phyloP scores from a whole-genome alignment of 164 flowering plant genomes.

The Platanus orientalis region DNA sequence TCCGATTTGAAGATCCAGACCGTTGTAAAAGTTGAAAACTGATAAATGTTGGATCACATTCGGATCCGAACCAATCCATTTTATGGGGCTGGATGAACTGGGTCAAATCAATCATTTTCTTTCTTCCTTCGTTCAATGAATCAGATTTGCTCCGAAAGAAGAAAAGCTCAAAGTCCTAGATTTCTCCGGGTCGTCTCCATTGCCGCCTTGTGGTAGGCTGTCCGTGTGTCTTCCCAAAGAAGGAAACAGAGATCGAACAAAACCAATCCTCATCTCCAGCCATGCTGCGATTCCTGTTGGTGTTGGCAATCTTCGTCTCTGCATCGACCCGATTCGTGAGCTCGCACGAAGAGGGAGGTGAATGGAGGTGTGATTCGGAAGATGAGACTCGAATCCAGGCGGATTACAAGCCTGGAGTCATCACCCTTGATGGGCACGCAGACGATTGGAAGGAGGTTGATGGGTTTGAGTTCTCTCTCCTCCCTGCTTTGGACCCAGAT shows the following conservation, averaged over 20 bases:
- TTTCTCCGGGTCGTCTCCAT: too few species aligned
- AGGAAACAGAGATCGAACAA: neutral
- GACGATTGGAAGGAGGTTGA: conserved; percentile 80
- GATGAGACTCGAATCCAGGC: conserved; percentile 49
- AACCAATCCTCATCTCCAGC: neutral
- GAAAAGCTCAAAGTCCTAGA: too few species aligned
- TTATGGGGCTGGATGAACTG: too few species aligned
- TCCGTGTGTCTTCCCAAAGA: too few species aligned
- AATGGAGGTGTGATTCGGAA: conserved; percentile 70
- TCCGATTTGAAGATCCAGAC: too few species aligned
- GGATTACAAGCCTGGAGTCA: conserved; percentile 56
- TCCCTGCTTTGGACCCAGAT: conserved; percentile 93
- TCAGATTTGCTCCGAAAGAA: too few species aligned
- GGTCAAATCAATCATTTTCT: too few species aligned
- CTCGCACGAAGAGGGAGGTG: conserved; percentile 73
- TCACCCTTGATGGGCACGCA: conserved; percentile 80
- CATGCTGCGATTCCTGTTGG: conserved; percentile 28
- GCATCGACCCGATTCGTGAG: conserved; percentile 22
- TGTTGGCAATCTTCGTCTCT: conserved; percentile 10
- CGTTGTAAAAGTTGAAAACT: too few species aligned
- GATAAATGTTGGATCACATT: too few species aligned
- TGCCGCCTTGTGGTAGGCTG: too few species aligned
- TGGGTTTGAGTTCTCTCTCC: conserved; percentile 74
- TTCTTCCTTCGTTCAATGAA: too few species aligned
- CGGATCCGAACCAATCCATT: too few species aligned